Conservation (phyloP, 2,329 filamentous ascomycete species). For the Blastomyces silverae region DNA sequence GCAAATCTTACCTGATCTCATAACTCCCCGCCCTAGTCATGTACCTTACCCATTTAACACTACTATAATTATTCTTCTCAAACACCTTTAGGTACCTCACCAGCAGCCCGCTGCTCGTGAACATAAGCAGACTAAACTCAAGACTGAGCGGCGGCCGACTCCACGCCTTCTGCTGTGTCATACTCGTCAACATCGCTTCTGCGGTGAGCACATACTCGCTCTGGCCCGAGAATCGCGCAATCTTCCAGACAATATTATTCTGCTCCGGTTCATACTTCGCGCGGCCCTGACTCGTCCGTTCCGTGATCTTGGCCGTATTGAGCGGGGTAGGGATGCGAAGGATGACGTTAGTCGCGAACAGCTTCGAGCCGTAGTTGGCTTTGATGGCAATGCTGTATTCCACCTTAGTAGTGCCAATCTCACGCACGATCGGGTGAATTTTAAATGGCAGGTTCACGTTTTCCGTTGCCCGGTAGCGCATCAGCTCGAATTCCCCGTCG, state of each 20-base stretch:
- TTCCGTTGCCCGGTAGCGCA: slow-evolving; percentile 96
- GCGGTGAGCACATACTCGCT: slow-evolving; percentile 92
- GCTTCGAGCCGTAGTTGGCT: slow-evolving; percentile 90
- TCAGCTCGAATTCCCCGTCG: slow-evolving; percentile 96
- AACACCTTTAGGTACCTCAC: slow-evolving; percentile 97
- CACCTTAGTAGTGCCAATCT: slow-evolving; percentile 93
- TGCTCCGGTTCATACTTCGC: slow-evolving; percentile 98
- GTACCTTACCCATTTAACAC: slow-evolving; percentile 98
- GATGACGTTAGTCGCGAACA: slow-evolving; percentile 95
- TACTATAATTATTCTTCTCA: slow-evolving; percentile 98
- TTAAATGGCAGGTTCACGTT: slow-evolving; percentile 99
- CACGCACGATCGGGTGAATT: slow-evolving; percentile 96
- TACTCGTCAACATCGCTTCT: slow-evolving; percentile 85
- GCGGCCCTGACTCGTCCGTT: slow-evolving; percentile 90
- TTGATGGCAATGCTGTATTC: slow-evolving; percentile 98
- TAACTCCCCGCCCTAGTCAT: slow-evolving; percentile 98
- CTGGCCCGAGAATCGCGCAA: slow-evolving; percentile 95
- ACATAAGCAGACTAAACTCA: slow-evolving; percentile 94
- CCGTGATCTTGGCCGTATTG: slow-evolving; percentile 89
- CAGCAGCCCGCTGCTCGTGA: slow-evolving; percentile 85
- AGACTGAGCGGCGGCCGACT: slow-evolving; percentile 85
- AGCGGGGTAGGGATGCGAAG: slow-evolving; percentile 91
- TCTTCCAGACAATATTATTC: slow-evolving; percentile 99
- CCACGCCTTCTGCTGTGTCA: slow-evolving; percentile 98
- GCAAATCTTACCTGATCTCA: slow-evolving; percentile 70